phyloP scores from a whole-genome alignment of 306 rosid genomes.

The Castanea mollissima region DNA sequence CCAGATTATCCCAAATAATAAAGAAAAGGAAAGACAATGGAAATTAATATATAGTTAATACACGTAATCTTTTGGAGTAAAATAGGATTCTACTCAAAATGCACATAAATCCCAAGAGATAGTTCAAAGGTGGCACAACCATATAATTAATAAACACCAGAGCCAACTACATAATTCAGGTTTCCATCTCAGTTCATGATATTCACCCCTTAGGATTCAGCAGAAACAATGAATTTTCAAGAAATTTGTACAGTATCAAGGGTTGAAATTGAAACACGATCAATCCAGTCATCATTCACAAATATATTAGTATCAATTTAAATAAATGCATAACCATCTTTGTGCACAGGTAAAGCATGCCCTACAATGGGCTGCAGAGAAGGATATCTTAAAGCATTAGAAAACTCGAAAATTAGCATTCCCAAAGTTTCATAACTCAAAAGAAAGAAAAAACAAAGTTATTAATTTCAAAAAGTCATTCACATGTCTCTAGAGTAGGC shows the following conservation, averaged over 20 bases:
- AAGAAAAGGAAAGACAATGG: neutral
- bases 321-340: too few species aligned
- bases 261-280: neutral
- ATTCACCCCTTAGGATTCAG: neutral
- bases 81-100: neutral
- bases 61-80: neutral
- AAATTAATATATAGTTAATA: neutral
- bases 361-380: neutral
- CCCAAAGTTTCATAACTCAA: too few species aligned
- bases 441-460: too few species aligned
- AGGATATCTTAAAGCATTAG: neutral
- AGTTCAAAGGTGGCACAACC: neutral
- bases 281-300: neutral
- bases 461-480: too few species aligned
- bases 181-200: neutral
- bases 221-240: neutral
- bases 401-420: neutral
- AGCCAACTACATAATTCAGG: neutral
- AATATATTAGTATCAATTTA: neutral
- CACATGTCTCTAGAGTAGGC: too few species aligned
- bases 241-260: neutral
- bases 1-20: neutral
- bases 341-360: neutral
- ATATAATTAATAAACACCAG: neutral
- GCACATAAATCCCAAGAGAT: neutral